Evolutionary conservation across 1,139 yeast genomes (phyloP).

Genomic region (Saccharomyces pastorianus): DNA sequence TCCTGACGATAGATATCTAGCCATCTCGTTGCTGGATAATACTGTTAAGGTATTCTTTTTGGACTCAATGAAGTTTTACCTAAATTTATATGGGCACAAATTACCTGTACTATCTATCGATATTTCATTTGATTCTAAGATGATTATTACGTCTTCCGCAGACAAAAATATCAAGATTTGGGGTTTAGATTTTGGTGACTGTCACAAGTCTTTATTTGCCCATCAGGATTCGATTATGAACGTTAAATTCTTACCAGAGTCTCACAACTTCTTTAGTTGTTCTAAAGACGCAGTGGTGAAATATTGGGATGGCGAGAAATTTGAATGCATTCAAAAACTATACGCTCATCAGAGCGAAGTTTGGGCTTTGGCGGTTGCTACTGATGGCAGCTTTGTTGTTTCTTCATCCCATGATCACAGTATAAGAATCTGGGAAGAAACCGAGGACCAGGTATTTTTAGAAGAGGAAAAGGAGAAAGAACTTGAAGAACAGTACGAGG

Average conservation of each 20-base stretch:
- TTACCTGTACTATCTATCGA: slow-evolving; percentile 87
- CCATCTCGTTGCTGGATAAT: slow-evolving; percentile 80
- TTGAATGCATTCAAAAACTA: slow-evolving; percentile 82
- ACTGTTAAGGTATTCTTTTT: slow-evolving; percentile 88
- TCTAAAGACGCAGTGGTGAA: slow-evolving; percentile 85
- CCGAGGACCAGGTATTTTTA: slow-evolving; percentile 86
- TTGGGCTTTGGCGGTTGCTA: slow-evolving; percentile 78
- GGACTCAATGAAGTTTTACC: slow-evolving; percentile 77
- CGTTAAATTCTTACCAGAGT: slow-evolving; percentile 72
- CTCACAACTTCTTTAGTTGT: slow-evolving; percentile 83
- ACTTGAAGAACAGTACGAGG: slow-evolving; percentile 83
- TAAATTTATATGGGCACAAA: slow-evolving; percentile 91
- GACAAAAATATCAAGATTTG: slow-evolving; percentile 95
- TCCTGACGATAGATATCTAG: slow-evolving; percentile 68
- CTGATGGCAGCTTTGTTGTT: slow-evolving; percentile 63
- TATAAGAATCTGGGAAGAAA: slow-evolving; percentile 82
- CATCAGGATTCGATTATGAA: slow-evolving; percentile 93
- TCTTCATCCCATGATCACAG: slow-evolving; percentile 94
- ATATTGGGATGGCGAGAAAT: slow-evolving; percentile 97
- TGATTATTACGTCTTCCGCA: slow-evolving; percentile 87
- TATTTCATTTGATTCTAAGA: slow-evolving; percentile 77
- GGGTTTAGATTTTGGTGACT: slow-evolving; percentile 98
- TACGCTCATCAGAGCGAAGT: slow-evolving; percentile 89
- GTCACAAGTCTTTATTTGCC: slow-evolving; percentile 92
- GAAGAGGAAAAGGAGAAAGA: slow-evolving; percentile 96